phyloP scores from a whole-genome alignment of 73 alveolate genomes.

The Paramecium sonneborni region DNA sequence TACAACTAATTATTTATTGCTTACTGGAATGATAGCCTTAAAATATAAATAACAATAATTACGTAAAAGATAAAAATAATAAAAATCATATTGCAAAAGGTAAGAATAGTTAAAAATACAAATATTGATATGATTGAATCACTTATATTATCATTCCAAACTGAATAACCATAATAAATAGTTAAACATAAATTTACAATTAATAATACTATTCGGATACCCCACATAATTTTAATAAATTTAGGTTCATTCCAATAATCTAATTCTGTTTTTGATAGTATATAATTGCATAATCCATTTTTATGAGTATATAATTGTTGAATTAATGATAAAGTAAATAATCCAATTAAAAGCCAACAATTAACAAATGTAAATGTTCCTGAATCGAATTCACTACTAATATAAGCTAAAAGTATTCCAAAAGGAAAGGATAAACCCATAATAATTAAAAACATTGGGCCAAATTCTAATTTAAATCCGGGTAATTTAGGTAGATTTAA shows the following conservation, averaged over 20 bases:
- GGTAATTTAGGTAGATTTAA: constrained; percentile 1
- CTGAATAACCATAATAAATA: constrained; percentile 3
- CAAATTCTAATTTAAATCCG: not conserved
- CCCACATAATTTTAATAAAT: constrained; percentile 31
- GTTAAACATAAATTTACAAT: not conserved
- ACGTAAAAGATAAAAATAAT: not conserved
- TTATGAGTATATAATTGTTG: not conserved
- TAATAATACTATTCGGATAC: not conserved
- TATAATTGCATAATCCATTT: constrained; percentile 10
- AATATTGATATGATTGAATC: constrained; percentile 26
- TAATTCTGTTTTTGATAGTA: constrained; percentile 16
- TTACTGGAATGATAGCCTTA: constrained; percentile 20
- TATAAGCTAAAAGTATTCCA: constrained; percentile 7
- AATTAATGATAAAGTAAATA: not conserved
- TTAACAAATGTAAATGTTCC: constrained; percentile 36
- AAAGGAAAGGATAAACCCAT: not conserved
- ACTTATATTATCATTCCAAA: not conserved
- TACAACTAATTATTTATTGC: not conserved
- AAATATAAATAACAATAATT: not conserved
- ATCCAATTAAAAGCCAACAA: not conserved
- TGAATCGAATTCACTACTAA: not conserved
- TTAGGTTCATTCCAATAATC: constrained; percentile 42
- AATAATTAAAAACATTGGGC: not conserved
- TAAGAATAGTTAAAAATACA: not conserved
- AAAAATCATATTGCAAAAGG: not conserved